A percentile compares a stretch with the other conserved stretches of the same genome.
Conservation (phyloP, 371 early-diverging fungal genomes). For the Coemansia sp. region DNA sequence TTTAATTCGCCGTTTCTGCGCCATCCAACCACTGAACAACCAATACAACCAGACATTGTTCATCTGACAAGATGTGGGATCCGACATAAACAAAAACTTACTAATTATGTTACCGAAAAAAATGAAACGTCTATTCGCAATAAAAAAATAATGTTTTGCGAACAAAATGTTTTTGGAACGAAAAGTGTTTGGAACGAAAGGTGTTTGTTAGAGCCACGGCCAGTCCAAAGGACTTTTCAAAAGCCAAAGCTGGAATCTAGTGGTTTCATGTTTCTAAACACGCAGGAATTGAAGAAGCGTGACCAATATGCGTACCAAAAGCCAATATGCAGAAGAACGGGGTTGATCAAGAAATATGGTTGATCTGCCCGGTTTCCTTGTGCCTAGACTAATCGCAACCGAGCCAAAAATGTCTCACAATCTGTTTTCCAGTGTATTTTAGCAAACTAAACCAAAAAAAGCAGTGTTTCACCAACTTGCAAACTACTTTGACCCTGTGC, state of each 20-base stretch:
- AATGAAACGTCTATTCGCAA: too few relatives aligned
- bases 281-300: not conserved
- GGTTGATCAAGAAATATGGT: too few relatives aligned
- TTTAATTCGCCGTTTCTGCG: not conserved
- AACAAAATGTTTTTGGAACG: too few relatives aligned
- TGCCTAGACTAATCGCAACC: too few relatives aligned
- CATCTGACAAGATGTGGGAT: not conserved
- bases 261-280: not conserved
- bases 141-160: too few relatives aligned
- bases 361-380: too few relatives aligned
- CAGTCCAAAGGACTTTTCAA: too few relatives aligned
- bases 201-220: too few relatives aligned
- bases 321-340: not conserved
- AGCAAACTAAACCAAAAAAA: not conserved
- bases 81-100: not conserved
- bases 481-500: conserved; percentile 12
- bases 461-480: too few relatives aligned
- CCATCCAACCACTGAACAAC: not conserved
- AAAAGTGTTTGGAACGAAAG: too few relatives aligned
- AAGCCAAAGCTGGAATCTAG: not conserved
- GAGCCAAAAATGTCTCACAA: not conserved
- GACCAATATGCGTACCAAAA: not conserved
- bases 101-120: not conserved
- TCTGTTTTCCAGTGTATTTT: too few relatives aligned
- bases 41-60: not conserved